Evolutionary conservation across 176 grass and related monocot genomes (phyloP).

Genomic region (Avena atlantica): DNA sequence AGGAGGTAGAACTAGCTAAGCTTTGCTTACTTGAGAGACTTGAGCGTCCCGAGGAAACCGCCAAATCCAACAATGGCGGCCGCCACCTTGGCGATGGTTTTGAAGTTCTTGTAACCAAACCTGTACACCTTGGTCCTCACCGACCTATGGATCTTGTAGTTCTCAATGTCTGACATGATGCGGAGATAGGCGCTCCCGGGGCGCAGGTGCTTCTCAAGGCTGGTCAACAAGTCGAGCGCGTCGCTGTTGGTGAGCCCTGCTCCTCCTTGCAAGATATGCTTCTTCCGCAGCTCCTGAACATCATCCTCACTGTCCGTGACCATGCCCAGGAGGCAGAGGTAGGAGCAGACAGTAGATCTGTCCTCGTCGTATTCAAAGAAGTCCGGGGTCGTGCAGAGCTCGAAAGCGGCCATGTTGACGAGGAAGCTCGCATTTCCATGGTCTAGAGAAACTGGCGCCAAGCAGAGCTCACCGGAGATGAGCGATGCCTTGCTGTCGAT

Average conservation of each 20-base stretch:
- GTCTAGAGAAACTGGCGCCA: background rate
- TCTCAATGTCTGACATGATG: background rate
- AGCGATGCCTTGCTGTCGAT: background rate
- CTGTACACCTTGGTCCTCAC: background rate
- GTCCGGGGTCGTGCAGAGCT: slow-evolving; percentile 1
- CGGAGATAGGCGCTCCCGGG: background rate
- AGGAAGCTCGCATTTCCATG: background rate
- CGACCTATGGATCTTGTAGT: background rate
- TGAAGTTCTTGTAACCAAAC: background rate
- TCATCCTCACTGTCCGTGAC: slow-evolving; percentile 4
- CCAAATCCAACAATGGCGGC: background rate
- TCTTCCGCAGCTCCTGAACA: slow-evolving; percentile 10
- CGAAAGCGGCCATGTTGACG: background rate
- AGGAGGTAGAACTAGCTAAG: no score
- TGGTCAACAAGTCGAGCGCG: background rate
- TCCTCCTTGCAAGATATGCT: slow-evolving; percentile 12
- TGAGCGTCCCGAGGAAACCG: background rate
- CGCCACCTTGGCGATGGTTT: background rate
- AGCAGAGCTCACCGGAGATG: background rate
- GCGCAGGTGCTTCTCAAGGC: background rate
- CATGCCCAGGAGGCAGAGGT: slow-evolving; percentile 30
- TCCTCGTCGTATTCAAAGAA: background rate
- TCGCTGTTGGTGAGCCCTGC: background rate
- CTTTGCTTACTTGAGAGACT: background rate
- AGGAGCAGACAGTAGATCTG: background rate